These are phyloP conservation scores for Penicillium sclerotigenum DNA, from an alignment of 2,329 filamentous ascomycete species.

Conservation along the genomic window DNA sequence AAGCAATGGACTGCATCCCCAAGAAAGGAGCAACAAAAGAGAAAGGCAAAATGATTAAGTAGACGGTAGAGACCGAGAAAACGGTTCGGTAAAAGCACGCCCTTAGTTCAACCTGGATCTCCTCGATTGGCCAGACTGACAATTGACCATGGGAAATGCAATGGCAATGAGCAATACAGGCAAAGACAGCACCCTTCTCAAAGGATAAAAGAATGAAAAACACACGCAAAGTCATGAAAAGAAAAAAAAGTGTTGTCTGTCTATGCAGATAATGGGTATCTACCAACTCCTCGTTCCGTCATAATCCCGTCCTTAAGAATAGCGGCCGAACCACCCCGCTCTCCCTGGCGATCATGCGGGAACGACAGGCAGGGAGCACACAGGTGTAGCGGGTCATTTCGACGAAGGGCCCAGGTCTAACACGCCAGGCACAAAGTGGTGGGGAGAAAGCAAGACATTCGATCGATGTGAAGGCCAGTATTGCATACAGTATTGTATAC, in stretches of 20 bases:
- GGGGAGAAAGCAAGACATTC: constrained; percentile 24
- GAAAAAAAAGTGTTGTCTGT: constrained; percentile 27
- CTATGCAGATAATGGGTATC: constrained; percentile 42
- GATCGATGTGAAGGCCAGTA: constrained; percentile 20
- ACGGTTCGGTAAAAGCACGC: constrained; percentile 9
- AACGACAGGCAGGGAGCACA: constrained; percentile 16
- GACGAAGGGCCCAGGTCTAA: constrained; percentile 34
- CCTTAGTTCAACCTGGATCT: constrained; percentile 13
- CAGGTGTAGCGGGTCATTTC: constrained; percentile 29
- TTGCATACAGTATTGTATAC: constrained; percentile 9
- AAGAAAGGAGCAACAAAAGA: constrained; percentile 3
- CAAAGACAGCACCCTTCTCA: neutral
- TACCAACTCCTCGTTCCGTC: constrained; percentile 45
- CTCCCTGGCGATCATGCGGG: constrained; percentile 22
- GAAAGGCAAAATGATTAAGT: constrained; percentile 4
- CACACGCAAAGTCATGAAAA: constrained; percentile 13
- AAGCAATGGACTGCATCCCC: constrained; percentile 9
- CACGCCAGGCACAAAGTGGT: constrained; percentile 28
- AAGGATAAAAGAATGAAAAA: constrained; percentile 14
- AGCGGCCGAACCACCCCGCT: constrained; percentile 27
- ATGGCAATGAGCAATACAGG: constrained; percentile 5
- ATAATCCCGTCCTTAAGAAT: constrained; percentile 34
- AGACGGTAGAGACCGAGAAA: constrained; percentile 20
- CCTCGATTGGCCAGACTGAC: constrained; percentile 8
- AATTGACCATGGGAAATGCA: constrained; percentile 2